phyloP scores from a whole-genome alignment of 139 green algal species.

The Coelastrella sp. region DNA sequence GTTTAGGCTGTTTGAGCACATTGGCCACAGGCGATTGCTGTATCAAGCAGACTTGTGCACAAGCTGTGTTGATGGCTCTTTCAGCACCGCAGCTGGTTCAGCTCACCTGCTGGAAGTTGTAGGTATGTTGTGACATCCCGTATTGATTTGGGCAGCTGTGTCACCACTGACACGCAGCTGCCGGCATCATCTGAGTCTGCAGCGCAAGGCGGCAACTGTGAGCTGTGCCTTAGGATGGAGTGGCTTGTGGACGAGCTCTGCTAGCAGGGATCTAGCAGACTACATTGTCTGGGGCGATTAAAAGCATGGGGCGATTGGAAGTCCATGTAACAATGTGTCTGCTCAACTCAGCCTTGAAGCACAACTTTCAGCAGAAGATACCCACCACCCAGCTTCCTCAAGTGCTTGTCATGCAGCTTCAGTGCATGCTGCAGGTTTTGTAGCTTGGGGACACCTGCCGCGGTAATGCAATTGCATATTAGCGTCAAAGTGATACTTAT shows the following conservation, averaged over 20 bases:
- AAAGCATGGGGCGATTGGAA: background rate
- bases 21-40: background rate
- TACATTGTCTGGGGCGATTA: too few species aligned
- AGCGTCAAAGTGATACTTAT: too few species aligned
- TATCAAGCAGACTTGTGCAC: background rate
- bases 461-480: background rate
- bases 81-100: background rate
- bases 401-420: background rate
- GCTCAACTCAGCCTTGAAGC: background rate
- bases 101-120: constrained; percentile 8
- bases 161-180: background rate
- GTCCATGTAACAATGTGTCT: background rate
- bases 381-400: background rate
- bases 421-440: background rate
- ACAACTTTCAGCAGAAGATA: background rate
- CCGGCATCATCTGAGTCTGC: background rate
- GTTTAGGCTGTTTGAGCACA: background rate
- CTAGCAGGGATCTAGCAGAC: too few species aligned
- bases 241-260: too few species aligned
- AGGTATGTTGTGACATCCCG: background rate
- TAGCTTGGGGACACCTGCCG: background rate
- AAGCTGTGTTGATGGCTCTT: background rate
- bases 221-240: too few species aligned
- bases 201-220: background rate
- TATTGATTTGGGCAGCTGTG: background rate